These are phyloP conservation scores for Globisporangium camurandrum DNA, from an alignment of 352 stramenopile genomes.

Conservation along the genomic window DNA sequence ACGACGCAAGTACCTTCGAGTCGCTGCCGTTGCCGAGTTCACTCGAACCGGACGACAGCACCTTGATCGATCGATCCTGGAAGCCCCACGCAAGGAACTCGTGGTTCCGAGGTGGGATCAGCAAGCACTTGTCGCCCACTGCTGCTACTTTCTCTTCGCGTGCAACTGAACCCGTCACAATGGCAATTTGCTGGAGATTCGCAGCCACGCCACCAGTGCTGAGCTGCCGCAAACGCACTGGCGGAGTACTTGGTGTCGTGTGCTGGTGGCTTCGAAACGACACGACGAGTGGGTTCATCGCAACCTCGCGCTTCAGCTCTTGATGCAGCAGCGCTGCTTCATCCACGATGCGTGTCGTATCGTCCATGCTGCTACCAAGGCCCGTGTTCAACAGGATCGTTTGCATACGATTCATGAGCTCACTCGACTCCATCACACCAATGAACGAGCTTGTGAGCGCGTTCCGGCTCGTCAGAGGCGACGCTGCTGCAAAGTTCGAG, in stretches of 20 bases:
- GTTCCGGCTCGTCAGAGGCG: slow-evolving; percentile 18
- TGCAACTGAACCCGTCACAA: slow-evolving; percentile 33
- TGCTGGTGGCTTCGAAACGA: slow-evolving; percentile 24
- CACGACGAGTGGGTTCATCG: slow-evolving; percentile 34
- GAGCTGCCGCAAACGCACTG: slow-evolving; percentile 19
- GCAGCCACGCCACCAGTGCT: slow-evolving; percentile 21
- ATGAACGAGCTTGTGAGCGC: slow-evolving; percentile 47
- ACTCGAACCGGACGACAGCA: slow-evolving; percentile 30
- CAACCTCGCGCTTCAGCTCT: slow-evolving; percentile 35
- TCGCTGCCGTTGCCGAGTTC: slow-evolving; percentile 42
- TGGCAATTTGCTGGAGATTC: slow-evolving; percentile 39
- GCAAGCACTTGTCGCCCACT: slow-evolving; percentile 36
- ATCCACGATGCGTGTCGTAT: slow-evolving; percentile 32
- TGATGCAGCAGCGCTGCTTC: slow-evolving; percentile 42
- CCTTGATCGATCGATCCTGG: slow-evolving; percentile 54
- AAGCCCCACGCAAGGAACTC: slow-evolving; percentile 72
- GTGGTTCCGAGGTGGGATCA: slow-evolving; percentile 53
- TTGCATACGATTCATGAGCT: slow-evolving; percentile 62
- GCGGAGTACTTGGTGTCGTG: neutral
- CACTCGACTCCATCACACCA: slow-evolving; percentile 38
- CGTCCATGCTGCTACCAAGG: slow-evolving; percentile 15
- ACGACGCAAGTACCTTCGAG: slow-evolving; percentile 49
- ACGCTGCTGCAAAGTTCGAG: slow-evolving; percentile 10
- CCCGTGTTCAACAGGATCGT: slow-evolving; percentile 47
- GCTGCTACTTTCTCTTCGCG: slow-evolving; percentile 39